phyloP scores from a whole-genome alignment of 2,329 filamentous ascomycete genomes.

The Epichloe baconii region DNA sequence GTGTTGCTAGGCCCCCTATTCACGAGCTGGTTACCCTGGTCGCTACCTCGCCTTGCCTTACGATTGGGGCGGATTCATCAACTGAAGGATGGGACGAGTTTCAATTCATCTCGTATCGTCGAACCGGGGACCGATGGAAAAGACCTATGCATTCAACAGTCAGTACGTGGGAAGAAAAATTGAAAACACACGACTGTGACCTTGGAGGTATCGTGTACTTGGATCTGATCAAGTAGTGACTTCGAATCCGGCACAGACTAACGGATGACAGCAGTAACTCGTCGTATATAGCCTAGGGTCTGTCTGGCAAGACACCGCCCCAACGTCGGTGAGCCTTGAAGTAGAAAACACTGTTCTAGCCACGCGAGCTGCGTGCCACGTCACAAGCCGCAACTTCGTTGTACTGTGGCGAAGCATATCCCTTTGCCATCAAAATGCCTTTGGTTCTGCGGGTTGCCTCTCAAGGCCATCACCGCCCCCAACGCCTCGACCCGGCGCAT shows the following conservation, averaged over 20 bases:
- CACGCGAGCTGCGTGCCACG: slow-evolving; percentile 29
- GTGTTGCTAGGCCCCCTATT: background rate
- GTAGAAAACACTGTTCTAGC: slow-evolving; percentile 14
- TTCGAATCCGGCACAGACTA: slow-evolving; percentile 4
- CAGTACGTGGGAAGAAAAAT: background rate
- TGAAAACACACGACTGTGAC: background rate
- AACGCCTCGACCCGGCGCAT: slow-evolving; percentile 5
- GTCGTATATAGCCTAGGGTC: background rate
- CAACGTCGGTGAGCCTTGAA: slow-evolving; percentile 8
- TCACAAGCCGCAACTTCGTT: slow-evolving; percentile 16
- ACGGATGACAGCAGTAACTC: slow-evolving; percentile 9
- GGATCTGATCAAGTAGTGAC: slow-evolving; percentile 15
- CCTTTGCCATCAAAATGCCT: background rate
- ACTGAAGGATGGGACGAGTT: background rate
- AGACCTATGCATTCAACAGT: background rate
- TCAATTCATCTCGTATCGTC: background rate
- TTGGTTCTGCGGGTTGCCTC: slow-evolving; percentile 8
- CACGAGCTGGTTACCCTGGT: background rate
- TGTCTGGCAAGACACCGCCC: slow-evolving; percentile 7
- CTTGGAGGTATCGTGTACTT: slow-evolving; percentile 17
- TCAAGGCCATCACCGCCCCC: slow-evolving; percentile 8
- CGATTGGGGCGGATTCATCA: background rate
- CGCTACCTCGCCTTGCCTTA: background rate
- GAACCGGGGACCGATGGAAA: background rate
- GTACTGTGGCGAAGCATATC: slow-evolving; percentile 26